Base-by-base conservation (phyloP, 768 basidiomycete genomes). In the Boletus speciosus region DNA sequence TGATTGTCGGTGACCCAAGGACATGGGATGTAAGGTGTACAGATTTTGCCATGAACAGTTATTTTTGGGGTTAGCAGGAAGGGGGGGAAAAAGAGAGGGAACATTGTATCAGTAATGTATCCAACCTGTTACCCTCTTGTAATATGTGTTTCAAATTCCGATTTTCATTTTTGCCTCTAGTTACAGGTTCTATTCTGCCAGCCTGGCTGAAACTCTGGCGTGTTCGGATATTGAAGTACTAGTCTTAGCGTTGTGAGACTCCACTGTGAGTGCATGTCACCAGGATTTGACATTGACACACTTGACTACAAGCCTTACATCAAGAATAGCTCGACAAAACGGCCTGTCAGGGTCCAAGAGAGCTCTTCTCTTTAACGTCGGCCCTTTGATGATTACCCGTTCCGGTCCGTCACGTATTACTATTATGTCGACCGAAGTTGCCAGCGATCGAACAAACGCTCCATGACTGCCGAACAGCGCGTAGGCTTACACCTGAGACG, bases 61-160 rank as follows among this genome's bases (percentile, higher is more conserved):
- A 35, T 32, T 48, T 56, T 48, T 25, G 1, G 55, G 40, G n/a
- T 43, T 42, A 35, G 27, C 45, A 42, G 27, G 15, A 15, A 38
- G 39, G 16, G 39, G 56, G 51, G 38, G 42, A 36, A 44, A 25
- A 50, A 37, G 52, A 54, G 40, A 57, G 47, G 58, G 60, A 52
- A 55, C 58, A 47, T 62, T 65, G 63, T 67, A 66, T 43, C 49
- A 53, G 55, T 66, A 58, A 62, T 52, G 56, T 64, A 61, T 61
- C 37, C 58, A 44, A 51, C 29, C 57, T 42, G 57, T 66, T 57
- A 54, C 64, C 58, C 55, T 57, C 54, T 56, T 68, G 66, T 68
- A 68, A 60, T 57, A 44, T 52, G 35, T 37, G 37, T 52, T 46
- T 31, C 54, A 23, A 42, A 15, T 42, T 38, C 44, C 8, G 27